Evolutionary conservation across 2,329 filamentous ascomycete species (phyloP), one percentile per base, ranked within the genome.

Genomic region (Thyridium curvatum): DNA sequence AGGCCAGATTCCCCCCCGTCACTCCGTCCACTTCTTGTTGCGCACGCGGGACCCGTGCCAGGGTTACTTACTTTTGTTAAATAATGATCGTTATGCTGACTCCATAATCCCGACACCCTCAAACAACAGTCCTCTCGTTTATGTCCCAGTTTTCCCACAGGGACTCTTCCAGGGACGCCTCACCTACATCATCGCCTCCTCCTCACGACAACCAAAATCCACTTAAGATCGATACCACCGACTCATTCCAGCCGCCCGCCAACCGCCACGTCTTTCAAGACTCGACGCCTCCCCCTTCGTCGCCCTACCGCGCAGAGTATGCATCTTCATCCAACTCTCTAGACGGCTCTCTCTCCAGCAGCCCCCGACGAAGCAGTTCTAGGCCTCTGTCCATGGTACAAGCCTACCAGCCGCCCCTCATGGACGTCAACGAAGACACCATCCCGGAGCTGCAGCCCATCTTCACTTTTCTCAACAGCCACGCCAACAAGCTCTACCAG

Each of bases 401-500:
- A 60, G 81, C 85, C 44, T 90, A 90, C 62, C 83, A 89, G 52
- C 87, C 89, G 55, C 85, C 84, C 55, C 66, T 89, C 60, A 89
- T 94, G 82, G 86, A 94, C 54, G 74, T 93, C 47, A 79, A 78
- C 55, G 75, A 83, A 50, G 88, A 96, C 57, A 94, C 87, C 21
- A 80, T 93, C 46, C 89, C 93, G 30, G 93, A 98, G 71, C 73
- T 98, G 46, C 85, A 89, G 65, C 91, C 90, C 47, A 90, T 97
- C 53, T 97, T 97, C 63, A 86, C 79, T 44, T 93, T 88, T 56
- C 75, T 98, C 48, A 97, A 95, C 65, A 93, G 84, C 63, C 93
- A 98, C 61, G 84, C 81, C 41, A 96, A 96, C 63, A 97, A 97
- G 66, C 70, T 97, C 40, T 98, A 97, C 60, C 90, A 96, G 52